Evolutionary conservation across 176 grass and related monocot genomes (phyloP).

Genomic region (Carex cristatella): DNA sequence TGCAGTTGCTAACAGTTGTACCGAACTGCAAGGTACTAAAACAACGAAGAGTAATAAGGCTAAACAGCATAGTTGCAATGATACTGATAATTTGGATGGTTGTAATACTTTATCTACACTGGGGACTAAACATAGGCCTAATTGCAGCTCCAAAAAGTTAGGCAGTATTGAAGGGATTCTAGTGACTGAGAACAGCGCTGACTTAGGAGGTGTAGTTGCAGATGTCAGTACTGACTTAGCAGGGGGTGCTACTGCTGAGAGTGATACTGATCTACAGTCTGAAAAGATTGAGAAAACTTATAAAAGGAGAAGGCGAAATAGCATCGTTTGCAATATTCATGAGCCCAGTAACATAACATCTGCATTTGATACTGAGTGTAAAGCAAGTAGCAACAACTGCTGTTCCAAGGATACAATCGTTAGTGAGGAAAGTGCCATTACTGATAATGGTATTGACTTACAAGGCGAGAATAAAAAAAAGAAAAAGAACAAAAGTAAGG

Average conservation of each 20-base stretch:
- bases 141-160: background rate
- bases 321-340: background rate
- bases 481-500: background rate
- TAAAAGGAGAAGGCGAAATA: background rate
- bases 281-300: background rate
- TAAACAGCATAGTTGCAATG: background rate
- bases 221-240: background rate
- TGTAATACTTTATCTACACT: background rate
- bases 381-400: constrained; percentile 12
- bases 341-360: background rate
- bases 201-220: background rate
- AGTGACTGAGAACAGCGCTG: background rate
- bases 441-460: background rate
- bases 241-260: constrained; percentile 9
- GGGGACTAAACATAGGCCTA: background rate
- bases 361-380: background rate
- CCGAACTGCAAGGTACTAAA: background rate
- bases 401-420: constrained; percentile 10
- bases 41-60: background rate
- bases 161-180: background rate
- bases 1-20: background rate
- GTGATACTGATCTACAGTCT: background rate
- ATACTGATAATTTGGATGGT: constrained; percentile 6
- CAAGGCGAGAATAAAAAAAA: constrained; percentile 3
- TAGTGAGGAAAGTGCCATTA: constrained; percentile 7